Evolutionary conservation across 345 rosid genomes (phyloP).

Genomic region (Clarkia xantiana): DNA sequence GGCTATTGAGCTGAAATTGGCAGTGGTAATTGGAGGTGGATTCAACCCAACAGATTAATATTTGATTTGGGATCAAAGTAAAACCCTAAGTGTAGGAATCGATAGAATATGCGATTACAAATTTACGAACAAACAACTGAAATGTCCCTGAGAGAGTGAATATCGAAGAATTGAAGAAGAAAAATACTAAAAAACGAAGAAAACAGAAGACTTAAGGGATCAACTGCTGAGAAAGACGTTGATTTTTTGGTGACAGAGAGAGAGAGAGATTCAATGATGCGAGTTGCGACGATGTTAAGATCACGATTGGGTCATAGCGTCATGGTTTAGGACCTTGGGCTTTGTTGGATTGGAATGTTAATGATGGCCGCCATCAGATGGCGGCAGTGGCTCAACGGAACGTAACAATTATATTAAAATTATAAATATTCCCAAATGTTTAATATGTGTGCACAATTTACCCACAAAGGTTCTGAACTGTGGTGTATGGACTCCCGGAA

Average conservation of each 20-base stretch:
- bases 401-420: too few species aligned
- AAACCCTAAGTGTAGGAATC: background rate
- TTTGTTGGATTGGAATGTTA: slow-evolving; percentile 15
- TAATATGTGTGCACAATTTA: too few species aligned
- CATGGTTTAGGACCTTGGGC: too few species aligned
- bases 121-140: background rate
- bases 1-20: background rate
- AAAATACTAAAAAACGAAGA: background rate
- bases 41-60: background rate
- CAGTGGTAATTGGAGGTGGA: too few species aligned
- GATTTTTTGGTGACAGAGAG: background rate
- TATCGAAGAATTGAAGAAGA: background rate
- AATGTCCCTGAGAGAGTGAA: background rate
- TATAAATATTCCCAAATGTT: too few species aligned
- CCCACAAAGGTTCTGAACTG: background rate
- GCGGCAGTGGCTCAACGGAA: slow-evolving; percentile 18
- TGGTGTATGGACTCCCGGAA: slow-evolving; percentile 3
- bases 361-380: too few species aligned
- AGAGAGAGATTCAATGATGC: background rate
- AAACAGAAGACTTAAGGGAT: background rate
- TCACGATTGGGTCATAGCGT: too few species aligned
- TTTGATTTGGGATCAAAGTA: background rate
- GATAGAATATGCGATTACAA: background rate
- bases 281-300: background rate
- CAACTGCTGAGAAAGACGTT: background rate